phyloP scores from a whole-genome alignment of 1,284 basidiomycete species.

The Papiliotrema fonsecae region DNA sequence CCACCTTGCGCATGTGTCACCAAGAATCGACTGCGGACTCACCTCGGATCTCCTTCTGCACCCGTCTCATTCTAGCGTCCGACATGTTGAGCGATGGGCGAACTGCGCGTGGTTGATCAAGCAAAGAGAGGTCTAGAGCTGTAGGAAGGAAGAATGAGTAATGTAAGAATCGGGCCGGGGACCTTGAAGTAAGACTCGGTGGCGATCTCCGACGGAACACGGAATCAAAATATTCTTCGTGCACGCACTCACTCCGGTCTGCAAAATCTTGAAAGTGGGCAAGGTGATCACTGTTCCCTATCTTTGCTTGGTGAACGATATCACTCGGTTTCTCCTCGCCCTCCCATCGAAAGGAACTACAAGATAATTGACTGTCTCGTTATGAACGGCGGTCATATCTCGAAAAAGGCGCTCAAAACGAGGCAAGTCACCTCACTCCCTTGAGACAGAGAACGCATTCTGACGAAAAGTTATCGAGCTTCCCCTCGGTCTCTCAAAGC shows the following conservation, averaged over 20 bases:
- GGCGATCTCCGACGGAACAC: too few relatives aligned
- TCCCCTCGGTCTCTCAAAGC: conserved; percentile 53
- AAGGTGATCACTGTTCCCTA: too few relatives aligned
- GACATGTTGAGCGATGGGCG: conserved; percentile 41
- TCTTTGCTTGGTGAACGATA: too few relatives aligned
- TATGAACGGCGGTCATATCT: conserved; percentile 30
- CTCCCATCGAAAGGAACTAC: too few relatives aligned
- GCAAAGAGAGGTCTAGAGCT: neutral
- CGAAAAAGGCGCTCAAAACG: conserved; percentile 37
- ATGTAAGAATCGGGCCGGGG: too few relatives aligned
- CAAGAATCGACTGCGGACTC: conserved; percentile 21
- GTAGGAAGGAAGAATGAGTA: neutral
- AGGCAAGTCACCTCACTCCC: conserved; percentile 24
- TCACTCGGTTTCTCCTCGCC: too few relatives aligned
- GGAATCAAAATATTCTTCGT: neutral
- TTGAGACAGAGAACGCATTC: neutral
- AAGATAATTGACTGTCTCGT: too few relatives aligned
- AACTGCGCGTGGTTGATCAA: neutral
- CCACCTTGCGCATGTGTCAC: neutral
- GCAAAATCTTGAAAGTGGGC: too few relatives aligned
- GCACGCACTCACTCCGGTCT: too few relatives aligned
- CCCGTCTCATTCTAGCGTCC: conserved; percentile 79
- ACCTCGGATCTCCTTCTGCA: conserved; percentile 90
- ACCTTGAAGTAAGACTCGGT: too few relatives aligned
- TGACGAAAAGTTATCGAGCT: conserved; percentile 40